Percentiles rank a stretch among this genome's conserved stretches.
Conservation (phyloP, 805 yeast genomes). For the Teunomyces tritomae region DNA sequence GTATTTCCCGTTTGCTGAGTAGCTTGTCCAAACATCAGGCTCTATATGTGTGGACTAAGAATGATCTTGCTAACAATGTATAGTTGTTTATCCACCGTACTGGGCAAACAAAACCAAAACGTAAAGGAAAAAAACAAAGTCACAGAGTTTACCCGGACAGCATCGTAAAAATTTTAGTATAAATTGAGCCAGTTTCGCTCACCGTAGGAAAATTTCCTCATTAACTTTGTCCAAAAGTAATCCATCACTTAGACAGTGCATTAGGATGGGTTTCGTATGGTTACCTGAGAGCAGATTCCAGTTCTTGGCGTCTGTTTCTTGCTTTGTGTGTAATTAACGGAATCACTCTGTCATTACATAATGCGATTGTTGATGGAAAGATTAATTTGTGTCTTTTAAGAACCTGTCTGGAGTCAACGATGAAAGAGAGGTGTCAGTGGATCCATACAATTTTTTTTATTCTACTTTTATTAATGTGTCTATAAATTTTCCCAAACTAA, state of each 20-base stretch:
- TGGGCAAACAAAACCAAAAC: neutral
- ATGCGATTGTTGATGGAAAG: conserved; percentile 51
- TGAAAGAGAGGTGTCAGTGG: conserved; percentile 57
- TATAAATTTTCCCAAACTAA: neutral
- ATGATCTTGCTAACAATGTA: too few relatives aligned
- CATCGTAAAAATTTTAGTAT: neutral
- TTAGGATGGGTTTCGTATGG: conserved; percentile 24
- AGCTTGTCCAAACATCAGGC: neutral
- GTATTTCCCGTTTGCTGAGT: neutral
- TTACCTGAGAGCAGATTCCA: conserved; percentile 8
- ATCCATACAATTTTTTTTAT: conserved; percentile 27
- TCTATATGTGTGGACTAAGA: neutral
- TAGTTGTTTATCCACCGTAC: neutral
- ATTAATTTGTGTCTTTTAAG: conserved; percentile 41
- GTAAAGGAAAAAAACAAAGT: neutral
- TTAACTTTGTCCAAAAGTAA: conserved; percentile 65
- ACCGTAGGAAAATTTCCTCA: conserved; percentile 16
- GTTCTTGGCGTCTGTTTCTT: conserved; percentile 32
- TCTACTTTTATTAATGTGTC: neutral
- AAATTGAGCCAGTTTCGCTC: neutral
- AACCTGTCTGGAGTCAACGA: conserved; percentile 47
- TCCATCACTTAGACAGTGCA: conserved; percentile 74
- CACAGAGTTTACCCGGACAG: conserved; percentile 11
- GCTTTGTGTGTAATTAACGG: conserved; percentile 10
- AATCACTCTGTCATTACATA: conserved; percentile 23